phyloP scores from a whole-genome alignment of 192 early-diverging fungal species.

The Podila minutissima region DNA sequence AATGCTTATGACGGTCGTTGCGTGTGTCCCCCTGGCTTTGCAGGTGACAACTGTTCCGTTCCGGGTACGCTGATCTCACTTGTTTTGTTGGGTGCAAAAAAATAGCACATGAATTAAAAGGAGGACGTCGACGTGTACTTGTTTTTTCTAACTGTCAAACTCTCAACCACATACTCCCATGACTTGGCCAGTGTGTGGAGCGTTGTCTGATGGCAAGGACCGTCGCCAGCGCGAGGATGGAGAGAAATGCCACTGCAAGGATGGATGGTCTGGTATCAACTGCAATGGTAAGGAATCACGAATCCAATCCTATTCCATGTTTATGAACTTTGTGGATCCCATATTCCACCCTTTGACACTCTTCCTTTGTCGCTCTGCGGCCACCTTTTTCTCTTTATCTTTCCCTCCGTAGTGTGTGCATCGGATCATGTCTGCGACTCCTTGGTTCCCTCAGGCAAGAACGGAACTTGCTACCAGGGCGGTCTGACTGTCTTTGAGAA shows the following conservation, averaged over 20 bases:
- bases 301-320: no score
- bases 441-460: conserved; percentile 71
- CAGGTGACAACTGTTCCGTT: conserved; percentile 77
- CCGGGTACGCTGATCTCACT: conserved; percentile 60
- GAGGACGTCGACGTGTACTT: background rate
- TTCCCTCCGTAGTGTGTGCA: conserved; percentile 62
- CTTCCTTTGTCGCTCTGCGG: background rate
- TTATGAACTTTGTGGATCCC: background rate
- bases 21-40: conserved; percentile 81
- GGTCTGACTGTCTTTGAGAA: conserved; percentile 74
- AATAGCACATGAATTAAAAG: background rate
- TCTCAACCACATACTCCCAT: background rate
- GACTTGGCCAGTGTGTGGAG: conserved; percentile 73
- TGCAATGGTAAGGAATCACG: conserved; percentile 75
- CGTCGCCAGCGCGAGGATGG: conserved; percentile 63
- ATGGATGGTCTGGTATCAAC: conserved; percentile 94
- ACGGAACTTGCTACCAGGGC: conserved; percentile 81
- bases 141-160: background rate
- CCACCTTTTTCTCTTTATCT: background rate
- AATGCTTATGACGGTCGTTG: conserved; percentile 80
- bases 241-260: conserved; percentile 76
- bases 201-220: conserved; percentile 70
- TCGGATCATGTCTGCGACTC: conserved; percentile 73
- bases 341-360: background rate
- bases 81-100: background rate